phyloP scores from a whole-genome alignment of 805 yeast genomes.

The Teunomyces funiuensis region DNA sequence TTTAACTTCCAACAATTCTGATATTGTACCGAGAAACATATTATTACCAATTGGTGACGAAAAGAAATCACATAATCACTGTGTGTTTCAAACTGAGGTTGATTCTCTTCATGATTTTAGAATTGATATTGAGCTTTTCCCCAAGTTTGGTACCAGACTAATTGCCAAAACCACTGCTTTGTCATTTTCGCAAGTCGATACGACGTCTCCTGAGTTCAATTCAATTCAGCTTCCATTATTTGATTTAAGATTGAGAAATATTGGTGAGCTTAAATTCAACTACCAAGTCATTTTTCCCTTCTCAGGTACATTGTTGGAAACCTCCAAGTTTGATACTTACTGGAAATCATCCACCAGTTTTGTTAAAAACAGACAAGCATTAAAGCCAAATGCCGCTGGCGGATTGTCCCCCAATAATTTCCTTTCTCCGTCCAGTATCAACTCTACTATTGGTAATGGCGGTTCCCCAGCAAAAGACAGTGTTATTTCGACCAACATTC shows the following conservation, averaged over 20 bases:
- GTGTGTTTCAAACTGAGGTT: conserved; percentile 82
- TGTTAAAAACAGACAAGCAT: conserved; percentile 27
- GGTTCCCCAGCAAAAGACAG: conserved; percentile 10
- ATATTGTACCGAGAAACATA: conserved; percentile 84
- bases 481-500: conserved; percentile 6
- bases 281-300: conserved; percentile 89
- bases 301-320: conserved; percentile 77
- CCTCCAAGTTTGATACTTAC: conserved; percentile 90
- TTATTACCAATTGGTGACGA: conserved; percentile 72
- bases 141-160: conserved; percentile 90
- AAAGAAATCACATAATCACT: conserved; percentile 47
- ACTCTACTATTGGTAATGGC: conserved; percentile 14
- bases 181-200: conserved; percentile 44
- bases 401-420: conserved; percentile 43
- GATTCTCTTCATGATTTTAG: conserved; percentile 61
- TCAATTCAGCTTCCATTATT: conserved; percentile 66
- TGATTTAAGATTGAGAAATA: conserved; percentile 75
- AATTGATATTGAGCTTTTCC: conserved; percentile 86
- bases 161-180: conserved; percentile 87
- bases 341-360: conserved; percentile 86
- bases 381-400: conserved; percentile 36
- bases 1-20: conserved; percentile 70
- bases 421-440: conserved; percentile 34
- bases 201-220: conserved; percentile 41
- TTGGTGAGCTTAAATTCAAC: conserved; percentile 76